Base-by-base conservation (phyloP, 2,329 filamentous ascomycete genomes). In the Hypoxylon sp. region DNA sequence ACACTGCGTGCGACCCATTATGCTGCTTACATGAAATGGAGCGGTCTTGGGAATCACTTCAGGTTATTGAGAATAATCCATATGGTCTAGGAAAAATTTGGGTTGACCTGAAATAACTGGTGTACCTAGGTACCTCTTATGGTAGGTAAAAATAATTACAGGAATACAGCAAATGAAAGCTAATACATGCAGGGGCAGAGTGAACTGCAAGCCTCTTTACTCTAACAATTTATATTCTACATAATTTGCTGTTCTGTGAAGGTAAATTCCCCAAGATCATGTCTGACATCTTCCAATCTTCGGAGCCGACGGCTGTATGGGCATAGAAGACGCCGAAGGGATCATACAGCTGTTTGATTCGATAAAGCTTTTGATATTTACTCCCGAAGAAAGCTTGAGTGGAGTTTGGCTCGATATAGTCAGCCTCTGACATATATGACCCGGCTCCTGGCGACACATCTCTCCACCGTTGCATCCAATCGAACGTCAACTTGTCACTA, bases 391-490 rank as follows among this genome's bases (percentile, higher is more conserved):
- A 76, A 5, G 71, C 61, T 60, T 74, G 67, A 19, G 69, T 66
- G 47, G 70, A 75, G 54, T 74, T 42, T 22, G 73, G 74, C 44
- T 76, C 73, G 54, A 72, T 69, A 53, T 75, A 65, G 13, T 76
- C 72, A 24, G 66, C 73, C 61, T 77, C 74, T 14, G 73, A 74
- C 48, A 76, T 72, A 37, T 74, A 75, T 1, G 69, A 51, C 9
- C 73, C 74, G 6, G 70, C 60, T 6, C 73, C 72, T 1, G 62
- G 64, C 13, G 73, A 71, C 22, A 74, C 64, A 14, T 71, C 70
- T 14, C 77, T 73, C 63, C 78, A 76, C 11, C 75, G 75, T 61
- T 78, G 67, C 57, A 77, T 76, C 61, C 77, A 77, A 48, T 75
- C 76, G 50, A 74, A 64, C 10, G 76, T 77, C 55, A 75, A 53